A percentile compares a stretch with the other conserved stretches of the same genome.
Conservation (phyloP, 352 stramenopile genomes). For the Achlya hypogyna region DNA sequence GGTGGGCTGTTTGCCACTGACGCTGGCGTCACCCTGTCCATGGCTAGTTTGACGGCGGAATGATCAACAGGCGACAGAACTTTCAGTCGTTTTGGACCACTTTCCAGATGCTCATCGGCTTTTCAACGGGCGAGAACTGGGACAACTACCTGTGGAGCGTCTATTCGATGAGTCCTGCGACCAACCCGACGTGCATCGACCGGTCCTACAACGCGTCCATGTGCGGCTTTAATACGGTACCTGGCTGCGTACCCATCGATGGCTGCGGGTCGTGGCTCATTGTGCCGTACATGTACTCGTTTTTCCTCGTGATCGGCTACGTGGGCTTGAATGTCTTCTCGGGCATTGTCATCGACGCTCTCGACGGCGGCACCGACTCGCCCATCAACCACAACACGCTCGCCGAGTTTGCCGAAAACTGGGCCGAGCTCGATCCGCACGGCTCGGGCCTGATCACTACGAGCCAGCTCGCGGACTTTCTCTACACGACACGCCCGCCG, state of each 20-base stretch:
- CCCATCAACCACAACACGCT: conserved; percentile 82
- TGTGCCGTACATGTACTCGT: conserved; percentile 71
- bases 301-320: conserved; percentile 88
- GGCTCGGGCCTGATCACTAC: conserved; percentile 78
- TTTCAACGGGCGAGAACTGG: conserved; percentile 90
- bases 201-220: conserved; percentile 45
- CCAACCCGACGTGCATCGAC: conserved; percentile 36
- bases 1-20: conserved; percentile 25
- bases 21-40: conserved; percentile 83
- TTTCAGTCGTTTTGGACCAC: conserved; percentile 87
- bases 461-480: conserved; percentile 57
- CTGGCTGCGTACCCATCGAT: conserved; percentile 49
- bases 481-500: conserved; percentile 64
- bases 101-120: conserved; percentile 85
- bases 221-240: conserved; percentile 58
- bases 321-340: conserved; percentile 93
- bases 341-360: conserved; percentile 86
- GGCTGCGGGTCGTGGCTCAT: conserved; percentile 61
- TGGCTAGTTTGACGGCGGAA: conserved; percentile 32
- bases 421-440: conserved; percentile 81
- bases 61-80: conserved; percentile 84
- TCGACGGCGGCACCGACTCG: conserved; percentile 62
- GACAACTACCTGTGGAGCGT: conserved; percentile 88
- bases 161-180: conserved; percentile 20
- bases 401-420: conserved; percentile 83